phyloP scores from a whole-genome alignment of 495 filamentous ascomycete genomes.

The Penicillium lagena region DNA sequence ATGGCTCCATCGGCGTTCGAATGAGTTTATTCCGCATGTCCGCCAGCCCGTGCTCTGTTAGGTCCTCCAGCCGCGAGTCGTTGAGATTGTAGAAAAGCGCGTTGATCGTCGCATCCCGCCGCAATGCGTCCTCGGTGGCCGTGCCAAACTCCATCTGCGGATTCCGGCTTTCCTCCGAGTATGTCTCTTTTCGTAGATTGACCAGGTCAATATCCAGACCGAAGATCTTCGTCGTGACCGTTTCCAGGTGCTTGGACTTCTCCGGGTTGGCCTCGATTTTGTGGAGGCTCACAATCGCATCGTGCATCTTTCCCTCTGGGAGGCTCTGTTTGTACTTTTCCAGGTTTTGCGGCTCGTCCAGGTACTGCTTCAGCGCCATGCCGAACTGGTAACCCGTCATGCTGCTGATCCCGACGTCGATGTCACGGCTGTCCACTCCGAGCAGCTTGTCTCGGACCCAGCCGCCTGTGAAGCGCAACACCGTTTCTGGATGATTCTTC shows the following conservation, averaged over 20 bases:
- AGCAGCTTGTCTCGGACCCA: slow-evolving; percentile 98
- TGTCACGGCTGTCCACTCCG: slow-evolving; percentile 74
- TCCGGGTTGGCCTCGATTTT: slow-evolving; percentile 88
- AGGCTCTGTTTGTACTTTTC: slow-evolving; percentile 44
- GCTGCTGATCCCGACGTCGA: slow-evolving; percentile 89
- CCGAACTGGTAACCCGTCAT: slow-evolving; percentile 90
- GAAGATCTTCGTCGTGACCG: slow-evolving; percentile 77
- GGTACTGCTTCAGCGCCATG: slow-evolving; percentile 52
- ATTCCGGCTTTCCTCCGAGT: slow-evolving; percentile 77
- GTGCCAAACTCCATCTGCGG: slow-evolving; percentile 93
- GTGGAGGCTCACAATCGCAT: slow-evolving; percentile 50
- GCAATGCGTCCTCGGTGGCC: slow-evolving; percentile 78
- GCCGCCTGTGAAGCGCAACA: slow-evolving; percentile 86
- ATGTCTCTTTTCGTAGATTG: slow-evolving; percentile 88
- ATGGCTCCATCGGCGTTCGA: slow-evolving; percentile 80
- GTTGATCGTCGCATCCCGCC: slow-evolving; percentile 91
- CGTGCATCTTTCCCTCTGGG: slow-evolving; percentile 20
- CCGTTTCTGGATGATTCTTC: slow-evolving; percentile 16
- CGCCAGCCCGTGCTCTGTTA: slow-evolving; percentile 63
- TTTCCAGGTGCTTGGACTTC: slow-evolving; percentile 96
- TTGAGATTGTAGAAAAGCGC: slow-evolving; percentile 95
- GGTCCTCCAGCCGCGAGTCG: slow-evolving; percentile 68
- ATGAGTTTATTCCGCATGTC: slow-evolving; percentile 71
- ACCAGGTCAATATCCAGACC: slow-evolving; percentile 91
- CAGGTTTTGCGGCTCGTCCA: slow-evolving; percentile 45